Evolutionary conservation across 2,329 filamentous ascomycete genomes (phyloP), one percentile per base, ranked within the genome.

Genomic region (Botrytis tulipae): DNA sequence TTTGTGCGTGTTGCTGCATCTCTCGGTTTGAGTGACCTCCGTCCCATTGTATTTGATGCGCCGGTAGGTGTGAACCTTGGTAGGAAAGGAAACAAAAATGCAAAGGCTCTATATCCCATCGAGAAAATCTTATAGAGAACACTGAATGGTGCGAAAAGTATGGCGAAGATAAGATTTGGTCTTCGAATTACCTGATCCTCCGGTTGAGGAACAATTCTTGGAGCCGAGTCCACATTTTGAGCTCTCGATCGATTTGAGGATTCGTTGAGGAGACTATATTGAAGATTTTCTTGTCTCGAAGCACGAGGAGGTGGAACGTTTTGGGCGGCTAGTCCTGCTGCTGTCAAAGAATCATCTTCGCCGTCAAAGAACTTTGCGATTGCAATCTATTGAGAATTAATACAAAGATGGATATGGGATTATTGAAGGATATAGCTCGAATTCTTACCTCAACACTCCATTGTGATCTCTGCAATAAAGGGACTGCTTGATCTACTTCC

Each of bases 301-400:
- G 89, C 84, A 76, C 88, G 86, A 65, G 89, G 88, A 29, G 91
- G 90, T 57, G 90, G 86, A n/a, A 86, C 83, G 70, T 87, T 84
- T 74, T 91, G 86, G 12, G 88, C 86, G 67, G 91, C 87, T 69
- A 91, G 87, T 73, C 93, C 93, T 84, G 96, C 93, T 73, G 92
- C 92, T 29, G 95, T 85, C 20, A 90, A 92, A 81, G 97, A 93
- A 67, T 94, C 89, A 5, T 92, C 92, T 84, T 98, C 96, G 78
- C 96, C 96, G 80, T 99, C 96, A 82, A 98, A 99, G 88, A 98
- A 98, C 81, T 97, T 97, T 77, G 96, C 90, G 76, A 99, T 95
- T 73, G 96, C 95, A 79, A 98, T 97, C 91, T 98, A 72, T 70
- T 71, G 61, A 73, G 29, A 35, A 72, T 77, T 61, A 76, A 72